These are phyloP conservation scores for Miscanthus lutarioriparius DNA, from an alignment of 176 grass and related monocot species.

Conservation along the genomic window DNA sequence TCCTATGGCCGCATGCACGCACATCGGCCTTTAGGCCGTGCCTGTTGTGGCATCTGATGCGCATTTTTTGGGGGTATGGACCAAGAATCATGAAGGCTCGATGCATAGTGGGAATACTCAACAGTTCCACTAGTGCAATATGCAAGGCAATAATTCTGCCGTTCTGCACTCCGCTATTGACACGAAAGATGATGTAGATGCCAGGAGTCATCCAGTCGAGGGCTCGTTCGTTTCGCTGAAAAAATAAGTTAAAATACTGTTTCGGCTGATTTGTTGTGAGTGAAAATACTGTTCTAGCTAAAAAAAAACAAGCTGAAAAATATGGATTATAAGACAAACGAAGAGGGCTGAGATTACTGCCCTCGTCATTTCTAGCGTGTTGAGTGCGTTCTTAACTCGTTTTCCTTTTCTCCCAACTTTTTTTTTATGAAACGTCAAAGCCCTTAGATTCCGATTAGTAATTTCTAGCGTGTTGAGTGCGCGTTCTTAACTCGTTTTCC, in stretches of 20 bases:
- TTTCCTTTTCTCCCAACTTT: not conserved
- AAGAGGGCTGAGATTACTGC: not conserved
- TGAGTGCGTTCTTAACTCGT: not conserved
- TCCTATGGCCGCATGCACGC: not conserved
- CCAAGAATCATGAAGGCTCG: not conserved
- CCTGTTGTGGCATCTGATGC: not conserved
- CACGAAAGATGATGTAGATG: not conserved
- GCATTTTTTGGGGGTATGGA: not conserved
- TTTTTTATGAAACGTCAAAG: not conserved
- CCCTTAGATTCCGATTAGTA: not conserved
- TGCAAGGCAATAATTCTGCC: not conserved
- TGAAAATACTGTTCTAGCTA: no score
- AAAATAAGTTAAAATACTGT: no score
- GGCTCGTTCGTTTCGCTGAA: no score
- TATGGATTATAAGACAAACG: no score
- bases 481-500: no score
- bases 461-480: no score
- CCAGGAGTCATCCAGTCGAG: not conserved
- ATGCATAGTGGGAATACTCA: not conserved
- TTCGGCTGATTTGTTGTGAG: no score
- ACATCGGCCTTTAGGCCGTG: not conserved
- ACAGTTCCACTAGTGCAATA: no score
- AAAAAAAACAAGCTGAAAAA: no score
- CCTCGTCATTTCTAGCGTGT: not conserved
- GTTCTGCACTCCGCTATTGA: not conserved